Evolutionary conservation across 345 rosid species (phyloP).

Genomic region (Citrus sinensis): DNA sequence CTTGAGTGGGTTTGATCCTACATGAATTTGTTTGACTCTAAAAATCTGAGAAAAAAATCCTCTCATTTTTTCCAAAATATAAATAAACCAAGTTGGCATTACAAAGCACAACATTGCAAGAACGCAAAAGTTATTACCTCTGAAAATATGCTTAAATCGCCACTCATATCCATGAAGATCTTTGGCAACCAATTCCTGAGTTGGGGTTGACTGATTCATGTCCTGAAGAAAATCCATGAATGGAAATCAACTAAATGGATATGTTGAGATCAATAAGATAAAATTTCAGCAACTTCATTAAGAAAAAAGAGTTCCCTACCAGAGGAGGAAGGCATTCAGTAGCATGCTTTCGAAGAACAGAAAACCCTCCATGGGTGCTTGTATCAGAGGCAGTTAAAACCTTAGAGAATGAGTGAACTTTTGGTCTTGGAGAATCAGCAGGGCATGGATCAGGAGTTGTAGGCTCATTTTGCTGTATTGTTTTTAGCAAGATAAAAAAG

Average conservation of each 20-base stretch:
- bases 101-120: background rate
- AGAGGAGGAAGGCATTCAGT: slow-evolving; percentile 89
- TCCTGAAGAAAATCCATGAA: slow-evolving; percentile 45
- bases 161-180: slow-evolving; percentile 93
- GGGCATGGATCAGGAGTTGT: slow-evolving; percentile 42
- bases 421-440: slow-evolving; percentile 42
- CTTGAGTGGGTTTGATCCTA: background rate
- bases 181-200: slow-evolving; percentile 87
- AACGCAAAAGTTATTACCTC: slow-evolving; percentile 46
- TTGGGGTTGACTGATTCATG: slow-evolving; percentile 82
- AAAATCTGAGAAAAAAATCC: background rate
- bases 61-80: background rate
- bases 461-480: slow-evolving; percentile 56
- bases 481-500: background rate
- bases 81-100: background rate
- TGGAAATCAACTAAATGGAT: background rate
- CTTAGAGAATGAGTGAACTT: slow-evolving; percentile 76
- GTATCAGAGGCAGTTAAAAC: slow-evolving; percentile 96
- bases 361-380: slow-evolving; percentile 97
- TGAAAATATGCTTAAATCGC: slow-evolving; percentile 90
- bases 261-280: background rate
- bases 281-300: background rate
- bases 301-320: slow-evolving; percentile 35
- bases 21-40: background rate
- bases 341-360: slow-evolving; percentile 87